Evolutionary conservation across 257 asterid species (phyloP).

Genomic region (Fraxinus anomala): DNA sequence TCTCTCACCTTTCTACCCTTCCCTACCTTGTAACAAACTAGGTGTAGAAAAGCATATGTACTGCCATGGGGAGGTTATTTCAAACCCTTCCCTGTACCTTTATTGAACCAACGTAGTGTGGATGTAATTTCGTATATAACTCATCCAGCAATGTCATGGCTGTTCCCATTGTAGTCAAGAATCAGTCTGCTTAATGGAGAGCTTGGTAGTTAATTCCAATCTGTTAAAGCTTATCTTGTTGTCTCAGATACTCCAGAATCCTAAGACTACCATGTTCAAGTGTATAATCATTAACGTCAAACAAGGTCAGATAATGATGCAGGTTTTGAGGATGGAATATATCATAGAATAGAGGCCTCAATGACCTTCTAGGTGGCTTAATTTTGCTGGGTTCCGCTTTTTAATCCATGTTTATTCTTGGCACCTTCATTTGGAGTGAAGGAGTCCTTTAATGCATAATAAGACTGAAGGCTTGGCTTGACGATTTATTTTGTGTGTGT

Average conservation of each 20-base stretch:
- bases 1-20: not conserved
- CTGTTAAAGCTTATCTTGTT: not conserved
- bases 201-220: not conserved
- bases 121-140: not conserved
- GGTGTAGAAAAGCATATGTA: slow-evolving; percentile 1
- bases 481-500: not conserved
- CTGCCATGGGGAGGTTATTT: not conserved
- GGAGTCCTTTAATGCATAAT: not conserved
- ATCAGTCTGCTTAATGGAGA: not conserved
- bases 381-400: not conserved
- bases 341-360: not conserved
- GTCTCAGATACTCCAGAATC: not conserved
- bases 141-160: not conserved
- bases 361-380: not conserved
- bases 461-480: not conserved
- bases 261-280: not conserved
- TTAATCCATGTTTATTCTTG: not conserved
- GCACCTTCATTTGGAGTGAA: not conserved
- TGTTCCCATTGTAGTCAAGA: not conserved
- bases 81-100: not conserved
- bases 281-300: not conserved
- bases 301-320: not conserved
- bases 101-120: not conserved
- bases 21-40: not conserved
- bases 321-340: not conserved